Evolutionary conservation across 208 protist species (phyloP).

Genomic region (Acanthamoeba lenticulata): DNA sequence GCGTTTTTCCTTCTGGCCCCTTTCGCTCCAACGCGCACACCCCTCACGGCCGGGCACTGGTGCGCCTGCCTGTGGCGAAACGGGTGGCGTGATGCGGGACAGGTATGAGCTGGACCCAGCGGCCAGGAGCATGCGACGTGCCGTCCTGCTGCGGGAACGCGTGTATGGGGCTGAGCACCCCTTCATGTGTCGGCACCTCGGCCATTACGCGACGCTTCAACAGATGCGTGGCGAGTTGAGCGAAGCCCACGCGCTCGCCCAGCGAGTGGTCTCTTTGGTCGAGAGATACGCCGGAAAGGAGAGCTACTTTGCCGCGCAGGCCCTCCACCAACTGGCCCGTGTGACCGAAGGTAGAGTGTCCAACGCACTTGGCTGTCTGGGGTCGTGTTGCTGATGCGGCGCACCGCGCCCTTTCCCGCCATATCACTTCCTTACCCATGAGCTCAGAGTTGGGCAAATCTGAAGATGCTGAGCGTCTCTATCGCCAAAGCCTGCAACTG

Average conservation of each 20-base stretch:
- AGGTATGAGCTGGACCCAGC: slow-evolving; percentile 20
- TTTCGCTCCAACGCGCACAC: neutral
- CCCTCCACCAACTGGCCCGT: neutral
- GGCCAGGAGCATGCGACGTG: neutral
- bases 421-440: too few relatives aligned
- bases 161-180: slow-evolving; percentile 20
- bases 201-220: neutral
- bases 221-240: neutral
- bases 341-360: neutral
- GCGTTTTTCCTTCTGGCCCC: too few relatives aligned
- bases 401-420: too few relatives aligned
- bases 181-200: neutral
- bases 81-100: too few relatives aligned
- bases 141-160: neutral
- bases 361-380: too few relatives aligned
- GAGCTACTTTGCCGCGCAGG: neutral
- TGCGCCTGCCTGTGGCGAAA: neutral
- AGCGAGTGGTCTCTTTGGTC: neutral
- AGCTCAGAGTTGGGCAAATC: neutral
- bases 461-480: neutral
- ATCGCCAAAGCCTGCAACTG: neutral
- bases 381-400: too few relatives aligned
- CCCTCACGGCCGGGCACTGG: neutral
- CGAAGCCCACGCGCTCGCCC: neutral
- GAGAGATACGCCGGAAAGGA: neutral